Percentiles rank a stretch among this genome's conserved stretches.
These are phyloP conservation scores for Eucalyptus albens DNA, from an alignment of 345 rosid genomes.

Conservation along the genomic window DNA sequence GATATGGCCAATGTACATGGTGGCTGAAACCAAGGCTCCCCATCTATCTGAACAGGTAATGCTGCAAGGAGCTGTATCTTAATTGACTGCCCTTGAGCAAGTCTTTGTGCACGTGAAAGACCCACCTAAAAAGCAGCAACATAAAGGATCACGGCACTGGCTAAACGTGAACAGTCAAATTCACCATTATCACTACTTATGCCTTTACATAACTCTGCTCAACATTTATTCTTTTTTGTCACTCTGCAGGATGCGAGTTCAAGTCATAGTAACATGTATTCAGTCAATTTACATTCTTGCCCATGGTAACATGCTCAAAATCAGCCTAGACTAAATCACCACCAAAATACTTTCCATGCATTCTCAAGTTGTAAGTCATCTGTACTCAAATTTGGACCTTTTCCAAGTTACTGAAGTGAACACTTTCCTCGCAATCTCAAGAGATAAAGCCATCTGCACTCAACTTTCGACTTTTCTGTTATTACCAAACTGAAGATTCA, in stretches of 20 bases:
- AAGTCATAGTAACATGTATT: not conserved
- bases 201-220: not conserved
- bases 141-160: not conserved
- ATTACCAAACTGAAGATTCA: not conserved
- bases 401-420: not conserved
- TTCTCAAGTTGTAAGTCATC: not conserved
- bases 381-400: not conserved
- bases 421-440: not conserved
- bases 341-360: not conserved
- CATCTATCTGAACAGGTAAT: conserved; percentile 87
- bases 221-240: not conserved
- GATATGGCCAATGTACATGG: conserved; percentile 67
- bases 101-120: conserved; percentile 83
- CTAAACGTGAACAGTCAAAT: not conserved
- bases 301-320: not conserved
- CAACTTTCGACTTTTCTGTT: not conserved
- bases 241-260: not conserved
- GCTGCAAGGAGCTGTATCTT: conserved; percentile 77
- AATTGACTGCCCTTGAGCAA: conserved; percentile 80
- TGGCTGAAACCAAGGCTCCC: conserved; percentile 88
- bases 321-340: not conserved
- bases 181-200: not conserved
- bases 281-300: not conserved
- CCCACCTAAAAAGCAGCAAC: conserved; percentile 33
- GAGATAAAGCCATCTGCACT: not conserved